A percentile compares a stretch with the other conserved stretches of the same genome.
These are phyloP conservation scores for Malassezia vespertilionis DNA, from an alignment of 1,284 basidiomycete species.

Conservation along the genomic window DNA sequence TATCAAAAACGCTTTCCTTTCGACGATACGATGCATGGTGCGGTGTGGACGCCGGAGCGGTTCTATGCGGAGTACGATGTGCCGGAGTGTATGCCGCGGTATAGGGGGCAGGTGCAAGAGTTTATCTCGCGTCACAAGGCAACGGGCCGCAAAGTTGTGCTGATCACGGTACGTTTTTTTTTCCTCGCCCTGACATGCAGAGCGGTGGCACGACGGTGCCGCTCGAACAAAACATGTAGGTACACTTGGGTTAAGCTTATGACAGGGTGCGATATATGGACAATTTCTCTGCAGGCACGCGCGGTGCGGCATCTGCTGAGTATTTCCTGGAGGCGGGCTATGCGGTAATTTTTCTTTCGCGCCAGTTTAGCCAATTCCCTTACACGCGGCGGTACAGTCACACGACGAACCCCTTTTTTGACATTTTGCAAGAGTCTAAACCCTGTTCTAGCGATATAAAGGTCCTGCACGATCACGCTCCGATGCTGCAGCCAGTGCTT, in stretches of 20 bases:
- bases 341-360: constrained; percentile 95
- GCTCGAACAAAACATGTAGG: constrained; percentile 35
- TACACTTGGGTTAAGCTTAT: not conserved
- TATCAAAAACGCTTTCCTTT: too few species aligned
- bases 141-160: constrained; percentile 65
- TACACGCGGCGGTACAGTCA: constrained; percentile 95
- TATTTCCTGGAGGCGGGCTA: constrained; percentile 86
- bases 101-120: constrained; percentile 7
- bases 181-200: constrained; percentile 52
- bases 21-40: not conserved
- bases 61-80: constrained; percentile 7
- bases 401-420: constrained; percentile 92
- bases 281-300: constrained; percentile 95
- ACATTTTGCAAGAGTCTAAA: constrained; percentile 81
- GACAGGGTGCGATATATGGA: constrained; percentile 88
- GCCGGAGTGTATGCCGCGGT: constrained; percentile 1
- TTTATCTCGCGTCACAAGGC: constrained; percentile 64
- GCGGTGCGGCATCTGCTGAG: constrained; percentile 92
- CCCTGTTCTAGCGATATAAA: constrained; percentile 51
- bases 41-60: constrained; percentile 11
- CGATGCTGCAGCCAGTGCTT: constrained; percentile 62
- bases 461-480: constrained; percentile 59
- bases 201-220: constrained; percentile 46
- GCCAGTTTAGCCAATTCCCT: constrained; percentile 90
- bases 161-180: constrained; percentile 72